Percentiles rank a stretch among this genome's conserved stretches.
Evolutionary conservation across 208 protist genomes (phyloP).

Genomic region (Leishmania gerbilli): DNA sequence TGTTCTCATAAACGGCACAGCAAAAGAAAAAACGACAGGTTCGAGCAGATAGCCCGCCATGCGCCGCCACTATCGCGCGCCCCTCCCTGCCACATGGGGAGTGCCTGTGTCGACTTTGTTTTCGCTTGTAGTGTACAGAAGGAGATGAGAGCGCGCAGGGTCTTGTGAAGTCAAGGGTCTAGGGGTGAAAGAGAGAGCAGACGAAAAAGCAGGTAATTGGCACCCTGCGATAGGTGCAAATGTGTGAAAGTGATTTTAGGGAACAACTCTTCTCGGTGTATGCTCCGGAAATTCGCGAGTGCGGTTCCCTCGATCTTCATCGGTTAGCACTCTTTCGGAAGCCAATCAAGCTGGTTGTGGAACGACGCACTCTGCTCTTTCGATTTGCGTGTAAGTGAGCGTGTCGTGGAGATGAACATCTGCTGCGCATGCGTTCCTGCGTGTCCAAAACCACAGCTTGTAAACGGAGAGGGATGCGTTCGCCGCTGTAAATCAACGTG

Average conservation of each 20-base stretch:
- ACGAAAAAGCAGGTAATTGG: slow-evolving; percentile 14
- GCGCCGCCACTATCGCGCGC: neutral
- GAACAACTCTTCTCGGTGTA: neutral
- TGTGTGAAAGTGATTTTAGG: slow-evolving; percentile 11
- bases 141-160: neutral
- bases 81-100: neutral
- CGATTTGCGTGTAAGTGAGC: neutral
- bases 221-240: slow-evolving; percentile 17
- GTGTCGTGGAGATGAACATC: neutral
- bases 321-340: neutral
- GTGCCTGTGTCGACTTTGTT: neutral
- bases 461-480: neutral
- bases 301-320: neutral
- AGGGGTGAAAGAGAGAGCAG: neutral
- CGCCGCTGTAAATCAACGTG: neutral
- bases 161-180: neutral
- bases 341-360: neutral
- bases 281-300: neutral
- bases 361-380: neutral
- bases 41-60: neutral
- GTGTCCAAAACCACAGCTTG: neutral
- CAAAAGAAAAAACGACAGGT: neutral
- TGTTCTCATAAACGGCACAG: neutral
- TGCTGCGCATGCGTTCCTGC: neutral
- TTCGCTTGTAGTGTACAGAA: neutral